Base-by-base conservation (phyloP, 2,329 filamentous ascomycete genomes). In the Fusarium falciforme region DNA sequence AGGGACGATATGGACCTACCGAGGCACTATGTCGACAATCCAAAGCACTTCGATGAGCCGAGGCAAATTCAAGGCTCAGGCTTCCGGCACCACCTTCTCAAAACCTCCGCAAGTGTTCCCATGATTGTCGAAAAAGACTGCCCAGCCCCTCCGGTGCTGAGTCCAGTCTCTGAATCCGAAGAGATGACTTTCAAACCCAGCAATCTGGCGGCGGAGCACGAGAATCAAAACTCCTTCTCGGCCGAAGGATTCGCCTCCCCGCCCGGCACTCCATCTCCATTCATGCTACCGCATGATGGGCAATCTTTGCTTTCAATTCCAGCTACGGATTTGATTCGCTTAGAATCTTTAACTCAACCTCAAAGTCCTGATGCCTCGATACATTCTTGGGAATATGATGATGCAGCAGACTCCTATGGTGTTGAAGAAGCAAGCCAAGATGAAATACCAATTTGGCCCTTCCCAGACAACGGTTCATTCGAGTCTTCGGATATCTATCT, bases 81-180 rank as follows among this genome's bases (percentile, higher is more conserved):
- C 11, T 61, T 69, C 44, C 73, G 72, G 12, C 76, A 80, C 49
- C 72, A 72, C 20, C 66, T 79, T 40, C 68, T 79, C 25, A 81
- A 82, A 64, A 62, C 76, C 9, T 66, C 70, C 12, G 57, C 68
- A 12, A 74, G 67, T 11, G 64, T 67, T 8, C 64, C 71, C 5
- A 67, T 67, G 27, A n/a, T 76, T 20, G 47, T 76, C 12, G 72
- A 77, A 33, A 77, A 71, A 61, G 70, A 78, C 31, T 42, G 61
- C 4, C 72, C 78, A 11, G 64, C 59, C 6, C 68, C 77, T 11
- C 76, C 77, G 4, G 31, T 73, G 3, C 55, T 79, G 9, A 75
- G 68, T n/a, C 36, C 63, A 11, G 42, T 55, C 17, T 61, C 47
- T 11, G 55, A 61, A 22, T 29, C 44, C 17, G 20, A 61, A n/a